Conservation (phyloP, 805 yeast species). For the Jamesozyma rosinii region DNA sequence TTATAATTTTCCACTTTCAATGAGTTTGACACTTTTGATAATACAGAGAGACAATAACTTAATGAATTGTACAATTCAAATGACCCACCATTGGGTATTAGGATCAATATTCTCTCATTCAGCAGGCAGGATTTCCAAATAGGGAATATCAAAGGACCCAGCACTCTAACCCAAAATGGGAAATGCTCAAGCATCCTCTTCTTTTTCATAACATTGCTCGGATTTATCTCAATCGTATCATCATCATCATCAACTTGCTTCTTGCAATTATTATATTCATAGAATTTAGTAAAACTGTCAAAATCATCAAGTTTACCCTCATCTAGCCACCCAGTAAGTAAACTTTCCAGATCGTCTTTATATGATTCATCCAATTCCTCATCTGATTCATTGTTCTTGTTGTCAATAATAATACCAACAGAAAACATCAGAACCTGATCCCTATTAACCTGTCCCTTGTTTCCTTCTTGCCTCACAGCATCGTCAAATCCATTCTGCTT, state of each 20-base stretch:
- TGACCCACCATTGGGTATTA: constrained; percentile 21
- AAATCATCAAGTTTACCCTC: constrained; percentile 2
- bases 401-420: constrained; percentile 43
- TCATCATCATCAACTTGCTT: background rate
- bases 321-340: constrained; percentile 20
- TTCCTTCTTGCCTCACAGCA: constrained; percentile 12
- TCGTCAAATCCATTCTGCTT: constrained; percentile 35
- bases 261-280: background rate
- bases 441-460: constrained; percentile 29
- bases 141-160: constrained; percentile 30
- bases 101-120: constrained; percentile 22
- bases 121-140: constrained; percentile 28
- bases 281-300: constrained; percentile 9
- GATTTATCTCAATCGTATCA: background rate
- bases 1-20: background rate
- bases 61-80: constrained; percentile 25
- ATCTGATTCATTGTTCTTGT: constrained; percentile 29
- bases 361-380: constrained; percentile 13
- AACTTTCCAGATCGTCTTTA: constrained; percentile 14
- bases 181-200: constrained; percentile 4
- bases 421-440: constrained; percentile 51
- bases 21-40: constrained; percentile 11
- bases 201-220: background rate
- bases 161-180: constrained; percentile 18
- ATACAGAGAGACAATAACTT: constrained; percentile 19